Evolutionary conservation across 352 stramenopile species (phyloP).

Genomic region (Globisporangium yorkense): DNA sequence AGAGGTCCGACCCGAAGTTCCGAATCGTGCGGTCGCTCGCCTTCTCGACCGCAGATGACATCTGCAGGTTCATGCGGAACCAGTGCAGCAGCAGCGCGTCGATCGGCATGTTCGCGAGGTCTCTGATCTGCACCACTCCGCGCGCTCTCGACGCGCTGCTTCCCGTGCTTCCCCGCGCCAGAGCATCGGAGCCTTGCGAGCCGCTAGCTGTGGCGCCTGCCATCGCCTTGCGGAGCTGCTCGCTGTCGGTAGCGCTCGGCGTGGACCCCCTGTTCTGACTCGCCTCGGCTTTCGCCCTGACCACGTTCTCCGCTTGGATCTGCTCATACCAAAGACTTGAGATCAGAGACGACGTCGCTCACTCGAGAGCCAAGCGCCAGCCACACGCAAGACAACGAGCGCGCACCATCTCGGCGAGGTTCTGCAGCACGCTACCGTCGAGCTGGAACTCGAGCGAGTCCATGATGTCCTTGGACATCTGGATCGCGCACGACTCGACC

Average conservation of each 20-base stretch:
- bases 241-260: background rate
- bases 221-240: background rate
- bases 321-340: background rate
- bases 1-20: slow-evolving; percentile 73
- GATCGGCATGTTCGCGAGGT: slow-evolving; percentile 65
- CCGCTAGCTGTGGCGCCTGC: background rate
- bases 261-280: background rate
- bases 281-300: slow-evolving; percentile 33
- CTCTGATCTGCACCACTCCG: slow-evolving; percentile 38
- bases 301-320: slow-evolving; percentile 58
- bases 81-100: slow-evolving; percentile 69
- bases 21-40: slow-evolving; percentile 63
- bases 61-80: slow-evolving; percentile 71
- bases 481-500: slow-evolving; percentile 80
- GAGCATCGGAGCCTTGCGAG: background rate
- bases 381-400: background rate
- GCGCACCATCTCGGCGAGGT: slow-evolving; percentile 53
- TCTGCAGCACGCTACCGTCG: slow-evolving; percentile 54
- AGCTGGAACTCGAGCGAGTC: slow-evolving; percentile 75
- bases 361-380: background rate
- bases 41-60: slow-evolving; percentile 54
- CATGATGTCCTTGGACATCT: slow-evolving; percentile 79
- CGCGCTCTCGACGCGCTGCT: slow-evolving; percentile 14
- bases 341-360: too few relatives aligned
- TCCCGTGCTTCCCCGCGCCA: background rate